Base-by-base conservation (phyloP, 306 rosid species). In the Hippophae rhamnoides region DNA sequence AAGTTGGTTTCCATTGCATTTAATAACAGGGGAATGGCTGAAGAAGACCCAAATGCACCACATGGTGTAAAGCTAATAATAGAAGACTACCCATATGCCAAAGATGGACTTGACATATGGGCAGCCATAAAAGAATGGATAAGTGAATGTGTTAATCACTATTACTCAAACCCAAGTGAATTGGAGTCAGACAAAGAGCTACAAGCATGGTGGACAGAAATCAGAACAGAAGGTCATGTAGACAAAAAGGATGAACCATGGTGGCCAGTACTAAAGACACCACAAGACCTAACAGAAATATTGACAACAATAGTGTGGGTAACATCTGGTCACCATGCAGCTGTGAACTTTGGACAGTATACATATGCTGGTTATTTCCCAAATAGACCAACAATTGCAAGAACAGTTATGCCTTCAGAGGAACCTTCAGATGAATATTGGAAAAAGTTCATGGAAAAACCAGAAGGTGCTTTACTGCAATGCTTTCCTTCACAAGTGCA, bases 201-300 rank as follows among this genome's bases (percentile, higher is more conserved):
- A n/a, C 96, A 88, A 56, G 79, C 87, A 59, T 88, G 96, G 94
- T 85, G 96, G 96, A 82, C 72, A 8, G 94, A 88, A 48, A 85
- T 88, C 43, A 51, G 82, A 70, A 81, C 77, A 6, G 66, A 60
- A 3, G 96, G 96, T 8, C 88, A 85, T 41, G 94, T 65, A 0
- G 90, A 89, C 69, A 89, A 89, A 62, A 89, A 89, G 43, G 94
- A 85, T 31, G 90, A 89, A 61, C 86, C 88, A 7, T 79, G 96
- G 94, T 89, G 96, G 96, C 94, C 94, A 5, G 31, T 38, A 6
- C 82, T 88, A 5, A 63, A 71, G 38, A 88, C 90, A 5, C 72
- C 80, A 1, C 10, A 82, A 61, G 86, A 88, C 70, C 86, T 88
- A 7, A 83, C 81, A 7, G 57, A 51, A 55, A 81, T 85, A 68